Evolutionary conservation across 108 stramenopile genomes (phyloP), one percentile per base, ranked within the genome.

Genomic region (Stephanodiscus triporus): DNA sequence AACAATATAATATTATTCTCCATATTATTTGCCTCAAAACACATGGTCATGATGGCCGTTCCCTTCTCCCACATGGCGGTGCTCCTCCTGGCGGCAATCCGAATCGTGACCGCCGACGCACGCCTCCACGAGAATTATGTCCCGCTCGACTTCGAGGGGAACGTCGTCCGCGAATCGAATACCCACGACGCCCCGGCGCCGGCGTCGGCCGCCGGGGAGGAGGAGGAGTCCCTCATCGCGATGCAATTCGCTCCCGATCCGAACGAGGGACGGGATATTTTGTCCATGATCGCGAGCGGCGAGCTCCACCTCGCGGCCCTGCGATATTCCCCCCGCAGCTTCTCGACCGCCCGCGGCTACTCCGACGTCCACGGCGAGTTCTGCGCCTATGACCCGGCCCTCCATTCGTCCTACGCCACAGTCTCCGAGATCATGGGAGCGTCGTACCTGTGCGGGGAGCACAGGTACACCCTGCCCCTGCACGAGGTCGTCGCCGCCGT

Each of bases 391-490:
- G 40, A 70, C 24, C 20, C 61, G 6, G n/a, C n/a, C n/a, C n/a
- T 10, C 3, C 2, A 0, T 63, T 26, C 38, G 37, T 27, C 34
- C 2, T 70, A 70, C 36, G 40, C 69, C 6, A 63, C 69, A 20
- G 16, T 62, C 2, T 13, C 20, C 1, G 60, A 32, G 0, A 19
- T 63, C 58, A 70, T 62, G 59, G 38, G 27, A 7, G 22, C n/a
- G 37, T 70, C 69, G n/a, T 42, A 63, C 0, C 69, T 62, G 20
- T 70, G 69, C 45, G 37, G 60, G 0, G 69, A 70, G 19, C 60
- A 70, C 16, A n/a, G 59, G 30, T 70, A 70, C 43, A 45, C 61
- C 19, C 14, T 70, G 10, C 69, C 69, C 9, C 19, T 70, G 24
- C 9, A 13, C 17, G 43, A 27, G 60, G 69, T 70, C 22, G 29